Conservation (phyloP, 805 yeast genomes). For the Starmerella bombicola region DNA sequence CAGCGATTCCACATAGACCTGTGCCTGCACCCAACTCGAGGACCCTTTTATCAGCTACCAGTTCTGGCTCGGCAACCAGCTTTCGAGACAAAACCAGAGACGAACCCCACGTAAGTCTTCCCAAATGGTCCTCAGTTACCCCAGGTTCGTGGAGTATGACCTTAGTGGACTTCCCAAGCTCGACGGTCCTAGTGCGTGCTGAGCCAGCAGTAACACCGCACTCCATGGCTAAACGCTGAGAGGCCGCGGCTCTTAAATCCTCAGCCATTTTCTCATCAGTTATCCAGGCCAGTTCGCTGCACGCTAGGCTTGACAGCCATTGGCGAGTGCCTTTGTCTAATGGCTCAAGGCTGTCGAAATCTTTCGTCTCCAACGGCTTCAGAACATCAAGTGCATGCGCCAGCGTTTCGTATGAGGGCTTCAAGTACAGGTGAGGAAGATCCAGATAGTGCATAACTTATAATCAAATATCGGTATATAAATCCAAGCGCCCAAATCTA, state of each 20-base stretch:
- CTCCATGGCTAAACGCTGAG: slow-evolving; percentile 59
- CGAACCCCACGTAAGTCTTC: slow-evolving; percentile 95
- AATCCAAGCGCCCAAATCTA: too few relatives aligned
- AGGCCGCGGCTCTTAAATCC: slow-evolving; percentile 41
- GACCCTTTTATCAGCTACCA: slow-evolving; percentile 23
- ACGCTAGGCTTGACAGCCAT: slow-evolving; percentile 28
- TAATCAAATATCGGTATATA: too few relatives aligned
- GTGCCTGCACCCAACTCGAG: slow-evolving; percentile 91
- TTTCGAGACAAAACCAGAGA: slow-evolving; percentile 55
- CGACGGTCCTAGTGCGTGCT: slow-evolving; percentile 47
- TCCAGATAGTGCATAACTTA: slow-evolving; percentile 24
- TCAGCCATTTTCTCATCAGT: slow-evolving; percentile 25
- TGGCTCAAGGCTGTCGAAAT: slow-evolving; percentile 13
- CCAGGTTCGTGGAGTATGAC: slow-evolving; percentile 60
- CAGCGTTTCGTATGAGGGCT: slow-evolving; percentile 20
- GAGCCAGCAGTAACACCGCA: slow-evolving; percentile 83
- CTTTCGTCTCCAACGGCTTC: slow-evolving; percentile 10
- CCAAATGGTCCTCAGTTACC: slow-evolving; percentile 72
- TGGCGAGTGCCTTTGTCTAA: slow-evolving; percentile 21
- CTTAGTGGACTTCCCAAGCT: slow-evolving; percentile 33
- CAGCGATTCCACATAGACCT: slow-evolving; percentile 72
- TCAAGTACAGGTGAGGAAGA: slow-evolving; percentile 22
- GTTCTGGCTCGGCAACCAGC: slow-evolving; percentile 27
- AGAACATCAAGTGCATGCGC: slow-evolving; percentile 4
- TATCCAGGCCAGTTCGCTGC: slow-evolving; percentile 36